Evolutionary conservation across 768 basidiomycete genomes (phyloP).

Genomic region (Boletellus ananas): DNA sequence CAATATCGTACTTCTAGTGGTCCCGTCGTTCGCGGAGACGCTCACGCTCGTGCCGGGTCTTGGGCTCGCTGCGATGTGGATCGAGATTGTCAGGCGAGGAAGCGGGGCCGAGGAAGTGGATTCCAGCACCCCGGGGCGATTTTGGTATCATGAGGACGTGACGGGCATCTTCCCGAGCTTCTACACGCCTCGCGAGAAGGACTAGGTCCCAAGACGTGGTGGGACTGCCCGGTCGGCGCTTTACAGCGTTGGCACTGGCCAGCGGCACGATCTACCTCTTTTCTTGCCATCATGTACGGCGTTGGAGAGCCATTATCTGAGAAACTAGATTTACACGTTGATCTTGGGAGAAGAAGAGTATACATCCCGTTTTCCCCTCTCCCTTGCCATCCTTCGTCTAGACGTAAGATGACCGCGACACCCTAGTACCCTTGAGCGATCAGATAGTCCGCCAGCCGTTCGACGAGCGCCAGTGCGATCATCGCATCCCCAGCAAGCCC

Average conservation of each 20-base stretch:
- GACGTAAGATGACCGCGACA: neutral
- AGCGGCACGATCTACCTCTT: too few relatives aligned
- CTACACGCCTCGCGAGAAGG: conserved; percentile 30
- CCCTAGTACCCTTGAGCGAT: conserved; percentile 20
- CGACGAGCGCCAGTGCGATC: conserved; percentile 15
- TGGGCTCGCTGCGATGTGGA: conserved; percentile 63
- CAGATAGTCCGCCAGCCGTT: conserved; percentile 22
- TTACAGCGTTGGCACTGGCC: too few relatives aligned
- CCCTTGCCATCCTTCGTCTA: too few relatives aligned
- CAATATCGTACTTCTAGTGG: conserved; percentile 56
- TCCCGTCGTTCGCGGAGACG: conserved; percentile 39
- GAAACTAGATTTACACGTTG: conserved; percentile 3
- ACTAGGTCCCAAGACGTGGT: neutral
- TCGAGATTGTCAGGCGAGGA: conserved; percentile 53
- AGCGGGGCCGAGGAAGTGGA: conserved; percentile 6
- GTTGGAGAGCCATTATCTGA: too few relatives aligned
- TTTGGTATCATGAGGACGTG: conserved; percentile 62
- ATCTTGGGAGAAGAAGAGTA: neutral
- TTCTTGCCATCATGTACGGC: too few relatives aligned
- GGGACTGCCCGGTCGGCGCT: neutral
- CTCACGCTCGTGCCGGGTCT: conserved; percentile 46
- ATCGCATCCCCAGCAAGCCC: conserved; percentile 3
- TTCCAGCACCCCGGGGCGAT: conserved; percentile 16
- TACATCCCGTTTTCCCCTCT: too few relatives aligned
- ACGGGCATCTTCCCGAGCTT: conserved; percentile 53